Base-by-base conservation (phyloP, 2,329 filamentous ascomycete genomes). In the Fonsecaea pedrosoi region DNA sequence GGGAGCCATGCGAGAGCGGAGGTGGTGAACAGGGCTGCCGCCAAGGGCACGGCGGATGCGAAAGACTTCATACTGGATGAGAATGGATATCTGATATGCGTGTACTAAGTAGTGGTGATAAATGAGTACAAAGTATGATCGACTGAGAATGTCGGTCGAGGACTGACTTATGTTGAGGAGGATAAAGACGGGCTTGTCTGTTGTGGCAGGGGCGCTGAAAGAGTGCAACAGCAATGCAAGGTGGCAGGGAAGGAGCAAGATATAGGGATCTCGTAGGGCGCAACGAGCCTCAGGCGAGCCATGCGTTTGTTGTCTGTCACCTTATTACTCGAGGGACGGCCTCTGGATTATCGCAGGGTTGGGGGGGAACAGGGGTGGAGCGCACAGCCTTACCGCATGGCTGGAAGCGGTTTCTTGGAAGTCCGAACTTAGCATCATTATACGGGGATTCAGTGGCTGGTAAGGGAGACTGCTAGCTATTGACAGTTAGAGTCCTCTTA, bases 1-100 rank as follows among this genome's bases (percentile, higher is more conserved):
- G 69, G 69, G 32, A 71, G 67, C 69, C 69, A 70, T 62, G 70
- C 70, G 37, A 70, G 62, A 32, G 71, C 58, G 53, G 69, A 62
- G 13, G 64, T 57, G 21, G 70, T 66, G 55, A 71, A 71, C 21
- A 73, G 60, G 25, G 67, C 67, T 38, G 71, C 69, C 15, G 70
- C 66, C 60, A 70, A 61, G 42, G 65, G 68, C 56, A 71, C 35
- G 45, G 53, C 34, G 48, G 64, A 57, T 18, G 61, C 45, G 62
- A 68, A 71, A 30, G 69, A 69, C 69, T 72, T 72, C 70, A 72
- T 72, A 13, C 64, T 66, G 66, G 21, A 50, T 25, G 18, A 35
- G 12, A 25, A 25, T 25, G 56, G 18, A 21, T 40, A 45, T 50
- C 30, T 54, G 45, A 32, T 53, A 55, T 45, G 32, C 38, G 60